These are phyloP conservation scores for Silene latifolia DNA, from an alignment of 148 eudicot genomes.

Conservation along the genomic window DNA sequence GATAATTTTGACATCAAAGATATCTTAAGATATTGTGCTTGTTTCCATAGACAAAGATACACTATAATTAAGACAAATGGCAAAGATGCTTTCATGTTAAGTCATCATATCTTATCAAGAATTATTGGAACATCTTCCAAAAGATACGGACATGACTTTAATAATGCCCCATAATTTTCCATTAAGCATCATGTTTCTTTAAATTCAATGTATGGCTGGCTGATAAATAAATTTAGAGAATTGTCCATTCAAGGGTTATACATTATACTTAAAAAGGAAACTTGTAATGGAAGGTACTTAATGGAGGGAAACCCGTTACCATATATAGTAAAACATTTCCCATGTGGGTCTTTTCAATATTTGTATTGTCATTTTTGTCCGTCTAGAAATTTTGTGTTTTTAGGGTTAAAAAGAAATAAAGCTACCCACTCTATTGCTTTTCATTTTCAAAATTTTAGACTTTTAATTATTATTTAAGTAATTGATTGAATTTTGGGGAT, in stretches of 20 bases:
- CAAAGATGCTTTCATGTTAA: too few relatives aligned
- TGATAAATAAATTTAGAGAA: not conserved
- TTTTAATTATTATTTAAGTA: not conserved
- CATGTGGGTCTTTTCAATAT: conserved; percentile 12
- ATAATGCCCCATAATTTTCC: not conserved
- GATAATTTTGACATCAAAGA: too few relatives aligned
- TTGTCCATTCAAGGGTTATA: not conserved
- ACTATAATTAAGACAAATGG: too few relatives aligned
- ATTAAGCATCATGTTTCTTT: not conserved
- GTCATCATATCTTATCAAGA: too few relatives aligned
- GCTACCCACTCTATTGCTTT: not conserved
- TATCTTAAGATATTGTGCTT: too few relatives aligned
- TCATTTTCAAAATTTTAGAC: too few relatives aligned
- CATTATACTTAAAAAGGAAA: not conserved
- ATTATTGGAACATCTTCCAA: too few relatives aligned
- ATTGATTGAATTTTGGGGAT: not conserved
- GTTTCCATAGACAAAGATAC: too few relatives aligned
- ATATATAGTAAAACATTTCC: conserved; percentile 6
- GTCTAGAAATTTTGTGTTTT: not conserved
- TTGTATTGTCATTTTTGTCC: not conserved
- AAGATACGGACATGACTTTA: too few relatives aligned
- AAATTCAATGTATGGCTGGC: not conserved
- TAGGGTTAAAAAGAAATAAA: not conserved
- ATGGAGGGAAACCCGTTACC: not conserved
- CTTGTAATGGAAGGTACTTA: not conserved